Evolutionary conservation across 345 rosid genomes (phyloP), one percentile per base, ranked within the genome.

Genomic region (Moringa oleifera): DNA sequence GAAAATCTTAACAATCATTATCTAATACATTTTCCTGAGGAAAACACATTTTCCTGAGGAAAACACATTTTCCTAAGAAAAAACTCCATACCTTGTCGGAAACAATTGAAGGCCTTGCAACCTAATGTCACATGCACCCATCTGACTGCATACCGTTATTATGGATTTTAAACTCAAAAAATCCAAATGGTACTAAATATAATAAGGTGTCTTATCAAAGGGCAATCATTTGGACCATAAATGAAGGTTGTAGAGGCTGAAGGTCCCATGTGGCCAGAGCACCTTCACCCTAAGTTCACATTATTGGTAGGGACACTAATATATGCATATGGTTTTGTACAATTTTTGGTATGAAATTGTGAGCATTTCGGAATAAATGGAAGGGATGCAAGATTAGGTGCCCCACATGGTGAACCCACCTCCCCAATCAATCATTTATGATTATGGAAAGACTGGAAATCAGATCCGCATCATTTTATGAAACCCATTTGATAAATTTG

Each of bases 191-290:
- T 28, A 20, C 6, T 13, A 15, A 51, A 25, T 37, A 69, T 53
- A 12, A 68, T n/a, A 66, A 68, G 54, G 37, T 5, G 37, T 11
- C 37, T n/a, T n/a, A n/a, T n/a, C n/a, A n/a, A n/a, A n/a, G 37
- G 45, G 69, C 54, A 68, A 76, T 79, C 61, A 78, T 71, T 75
- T 62, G 71, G 66, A 19, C 67, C 64, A 59, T 41, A 51, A 67
- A 68, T n/a, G 56, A 41, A 68, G 69, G 75, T 41, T 73, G 66
- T 7, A 23, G 59, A 58, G 68, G 79, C 69, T 76, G 81, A 80
- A 75, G 58, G 11, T n/a, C 53, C 80, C 88, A 83, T 83, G 88
- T 83, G 87, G 80, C 59, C 56, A 45, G 64, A 70, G 41, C 72
- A 61, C 33, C 36, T 55, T 52, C 61, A 22, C 9, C 57, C 20